Percentiles rank a stretch among this genome's conserved stretches.
Conservation (phyloP, 345 rosid genomes). For the Angophora floribunda region DNA sequence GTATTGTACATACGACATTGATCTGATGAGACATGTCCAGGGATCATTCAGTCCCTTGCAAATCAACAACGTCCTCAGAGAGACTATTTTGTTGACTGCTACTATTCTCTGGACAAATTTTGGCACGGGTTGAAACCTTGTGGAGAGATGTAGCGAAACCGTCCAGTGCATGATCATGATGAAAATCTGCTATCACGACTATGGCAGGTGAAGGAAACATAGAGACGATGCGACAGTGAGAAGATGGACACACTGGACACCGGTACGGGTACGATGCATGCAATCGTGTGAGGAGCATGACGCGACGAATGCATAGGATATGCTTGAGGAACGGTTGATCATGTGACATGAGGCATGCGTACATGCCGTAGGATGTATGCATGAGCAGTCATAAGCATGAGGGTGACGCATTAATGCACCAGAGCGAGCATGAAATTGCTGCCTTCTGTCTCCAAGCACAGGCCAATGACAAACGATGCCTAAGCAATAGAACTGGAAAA, state of each 20-base stretch:
- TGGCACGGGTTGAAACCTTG: not conserved
- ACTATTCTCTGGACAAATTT: not conserved
- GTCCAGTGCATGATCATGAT: not conserved
- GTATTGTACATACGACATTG: not conserved
- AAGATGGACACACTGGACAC: not conserved
- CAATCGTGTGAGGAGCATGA: not conserved
- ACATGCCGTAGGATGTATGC: not conserved
- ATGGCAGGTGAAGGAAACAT: not conserved
- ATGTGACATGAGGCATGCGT: not conserved
- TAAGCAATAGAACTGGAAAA: not conserved
- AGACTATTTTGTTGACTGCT: not conserved
- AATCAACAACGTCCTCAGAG: not conserved
- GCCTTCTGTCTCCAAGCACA: not conserved
- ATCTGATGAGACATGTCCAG: not conserved
- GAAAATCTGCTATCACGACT: not conserved
- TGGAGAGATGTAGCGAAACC: not conserved
- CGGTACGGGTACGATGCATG: not conserved
- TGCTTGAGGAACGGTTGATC: not conserved
- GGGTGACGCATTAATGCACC: not conserved
- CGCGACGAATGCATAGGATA: too few species aligned
- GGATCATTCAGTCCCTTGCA: not conserved
- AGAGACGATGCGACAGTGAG: not conserved
- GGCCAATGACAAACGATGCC: not conserved
- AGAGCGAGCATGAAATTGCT: not conserved
- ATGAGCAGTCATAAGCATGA: not conserved